Percentiles rank a stretch among this genome's conserved stretches.
Conservation (phyloP, 371 early-diverging fungal species). For the Lichtheimia hyalospora region DNA sequence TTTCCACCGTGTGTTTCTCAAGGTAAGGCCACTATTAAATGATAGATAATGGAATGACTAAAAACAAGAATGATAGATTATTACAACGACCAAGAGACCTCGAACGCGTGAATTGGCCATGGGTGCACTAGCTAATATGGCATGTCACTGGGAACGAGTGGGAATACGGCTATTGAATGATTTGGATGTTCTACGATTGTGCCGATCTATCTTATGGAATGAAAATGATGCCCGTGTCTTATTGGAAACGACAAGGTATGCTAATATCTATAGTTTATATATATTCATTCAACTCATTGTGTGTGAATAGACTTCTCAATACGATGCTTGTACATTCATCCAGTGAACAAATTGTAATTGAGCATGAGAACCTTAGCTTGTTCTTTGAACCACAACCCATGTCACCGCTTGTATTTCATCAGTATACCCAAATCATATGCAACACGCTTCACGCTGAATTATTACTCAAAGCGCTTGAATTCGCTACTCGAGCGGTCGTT, state of each 20-base stretch:
- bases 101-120: constrained; percentile 43
- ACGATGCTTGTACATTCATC: constrained; percentile 34
- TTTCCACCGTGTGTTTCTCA: constrained; percentile 36
- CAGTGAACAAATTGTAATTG: constrained; percentile 35
- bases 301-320: constrained; percentile 24
- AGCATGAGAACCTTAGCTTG: constrained; percentile 33
- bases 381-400: constrained; percentile 30
- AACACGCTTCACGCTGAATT: constrained; percentile 41
- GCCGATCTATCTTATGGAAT: constrained; percentile 38
- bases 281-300: too few species aligned
- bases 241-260: constrained; percentile 39
- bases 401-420: constrained; percentile 38
- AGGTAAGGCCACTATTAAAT: constrained; percentile 20
- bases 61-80: constrained; percentile 19
- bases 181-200: constrained; percentile 35
- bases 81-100: constrained; percentile 26
- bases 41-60: too few species aligned
- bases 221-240: constrained; percentile 42
- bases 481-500: constrained; percentile 35
- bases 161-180: constrained; percentile 31
- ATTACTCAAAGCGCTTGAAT: constrained; percentile 28
- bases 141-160: constrained; percentile 35
- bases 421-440: constrained; percentile 37
- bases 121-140: constrained; percentile 43
- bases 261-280: too few species aligned